These are phyloP conservation scores for Lyophyllum atratum DNA, from an alignment of 768 basidiomycete species.

Conservation along the genomic window DNA sequence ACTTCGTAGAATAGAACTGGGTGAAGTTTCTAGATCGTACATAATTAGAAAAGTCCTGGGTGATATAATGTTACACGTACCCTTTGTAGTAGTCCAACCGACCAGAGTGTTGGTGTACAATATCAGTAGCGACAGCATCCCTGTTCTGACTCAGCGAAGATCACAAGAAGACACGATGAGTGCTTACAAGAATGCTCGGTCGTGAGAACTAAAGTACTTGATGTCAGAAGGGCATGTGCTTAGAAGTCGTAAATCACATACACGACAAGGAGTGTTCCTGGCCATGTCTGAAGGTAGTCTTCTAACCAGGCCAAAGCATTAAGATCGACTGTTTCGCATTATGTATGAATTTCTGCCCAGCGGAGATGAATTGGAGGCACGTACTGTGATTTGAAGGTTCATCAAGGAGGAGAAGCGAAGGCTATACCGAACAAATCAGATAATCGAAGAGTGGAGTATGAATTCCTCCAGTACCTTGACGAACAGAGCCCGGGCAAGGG, in stretches of 20 bases:
- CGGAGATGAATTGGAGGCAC: constrained; percentile 20
- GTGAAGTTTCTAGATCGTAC: constrained; percentile 75
- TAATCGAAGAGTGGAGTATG: neutral
- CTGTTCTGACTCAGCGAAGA: constrained; percentile 33
- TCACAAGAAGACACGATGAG: constrained; percentile 92
- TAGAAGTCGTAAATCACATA: constrained; percentile 38
- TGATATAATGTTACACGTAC: constrained; percentile 33
- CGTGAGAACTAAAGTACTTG: constrained; percentile 73
- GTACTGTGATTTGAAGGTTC: constrained; percentile 97
- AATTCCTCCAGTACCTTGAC: constrained; percentile 92
- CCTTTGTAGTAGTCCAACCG: constrained; percentile 98
- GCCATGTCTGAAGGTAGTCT: constrained; percentile 96
- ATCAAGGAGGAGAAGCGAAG: constrained; percentile 78
- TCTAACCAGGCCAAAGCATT: constrained; percentile 98
- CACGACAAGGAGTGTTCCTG: constrained; percentile 91
- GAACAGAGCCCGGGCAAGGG: constrained; percentile 92
- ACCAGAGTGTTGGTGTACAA: constrained; percentile 93
- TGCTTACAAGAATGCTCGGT: constrained; percentile 93
- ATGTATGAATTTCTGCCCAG: neutral
- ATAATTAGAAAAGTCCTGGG: constrained; percentile 1
- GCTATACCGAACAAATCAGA: constrained; percentile 35
- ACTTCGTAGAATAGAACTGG: constrained; percentile 98
- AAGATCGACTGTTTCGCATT: constrained; percentile 63
- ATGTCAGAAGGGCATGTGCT: neutral
- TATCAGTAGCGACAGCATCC: constrained; percentile 96